Conservation (phyloP, 441 rosid genomes). For the Pelargonium fulgidum region DNA sequence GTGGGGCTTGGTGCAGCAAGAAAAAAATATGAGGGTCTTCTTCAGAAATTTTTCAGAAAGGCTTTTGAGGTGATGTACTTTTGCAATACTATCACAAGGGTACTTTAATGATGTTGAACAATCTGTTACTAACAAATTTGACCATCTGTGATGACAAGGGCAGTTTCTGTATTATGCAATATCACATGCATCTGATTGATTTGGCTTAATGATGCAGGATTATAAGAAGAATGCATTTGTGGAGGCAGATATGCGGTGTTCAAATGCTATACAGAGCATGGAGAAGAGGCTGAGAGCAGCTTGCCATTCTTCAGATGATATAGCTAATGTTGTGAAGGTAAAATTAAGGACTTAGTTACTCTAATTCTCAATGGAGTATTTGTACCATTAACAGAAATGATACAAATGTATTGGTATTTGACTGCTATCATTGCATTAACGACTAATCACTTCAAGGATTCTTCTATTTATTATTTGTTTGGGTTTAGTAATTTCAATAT, state of each 20-base stretch:
- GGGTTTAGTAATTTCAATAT: not conserved
- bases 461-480: not conserved
- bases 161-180: not conserved
- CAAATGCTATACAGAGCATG: slow-evolving; percentile 70
- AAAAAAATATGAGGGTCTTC: slow-evolving; percentile 80
- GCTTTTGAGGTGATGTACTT: slow-evolving; percentile 60
- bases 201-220: slow-evolving; percentile 47
- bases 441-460: not conserved
- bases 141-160: no score
- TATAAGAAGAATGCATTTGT: slow-evolving; percentile 67
- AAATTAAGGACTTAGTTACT: slow-evolving; percentile 4
- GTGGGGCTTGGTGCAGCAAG: slow-evolving; percentile 81
- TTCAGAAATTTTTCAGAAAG: slow-evolving; percentile 72
- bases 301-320: slow-evolving; percentile 74
- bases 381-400: not conserved
- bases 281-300: slow-evolving; percentile 90
- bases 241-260: slow-evolving; percentile 84
- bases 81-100: slow-evolving; percentile 2
- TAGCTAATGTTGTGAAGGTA: slow-evolving; percentile 82
- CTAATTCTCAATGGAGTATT: slow-evolving; percentile 3
- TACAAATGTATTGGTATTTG: not conserved
- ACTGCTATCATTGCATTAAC: not conserved
- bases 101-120: not conserved
- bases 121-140: no score
- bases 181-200: not conserved